Conservation (phyloP, 2,329 filamentous ascomycete species). For the Pseudogymnoascus sp. region DNA sequence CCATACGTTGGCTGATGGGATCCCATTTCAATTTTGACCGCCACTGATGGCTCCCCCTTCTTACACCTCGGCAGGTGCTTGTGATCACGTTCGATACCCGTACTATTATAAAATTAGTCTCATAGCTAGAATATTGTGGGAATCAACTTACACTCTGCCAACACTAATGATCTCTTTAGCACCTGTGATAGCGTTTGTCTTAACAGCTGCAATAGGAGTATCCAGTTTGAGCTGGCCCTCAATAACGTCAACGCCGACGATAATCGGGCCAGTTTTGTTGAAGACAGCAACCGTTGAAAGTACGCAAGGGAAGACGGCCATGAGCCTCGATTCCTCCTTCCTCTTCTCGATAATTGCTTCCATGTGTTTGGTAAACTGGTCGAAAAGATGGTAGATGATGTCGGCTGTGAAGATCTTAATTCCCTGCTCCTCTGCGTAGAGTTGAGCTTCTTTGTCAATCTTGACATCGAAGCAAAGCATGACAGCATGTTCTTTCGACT, state of each 20-base stretch:
- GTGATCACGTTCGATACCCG: slow-evolving; percentile 94
- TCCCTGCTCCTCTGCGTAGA: slow-evolving; percentile 85
- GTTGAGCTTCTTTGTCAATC: slow-evolving; percentile 90
- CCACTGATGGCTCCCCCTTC: slow-evolving; percentile 93
- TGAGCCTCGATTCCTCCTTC: slow-evolving; percentile 92
- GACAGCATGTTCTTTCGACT: slow-evolving; percentile 88
- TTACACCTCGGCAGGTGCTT: slow-evolving; percentile 90
- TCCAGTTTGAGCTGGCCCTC: slow-evolving; percentile 81
- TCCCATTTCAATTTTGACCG: slow-evolving; percentile 94
- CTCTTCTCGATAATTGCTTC: slow-evolving; percentile 76
- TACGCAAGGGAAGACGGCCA: slow-evolving; percentile 95
- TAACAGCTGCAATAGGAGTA: slow-evolving; percentile 84
- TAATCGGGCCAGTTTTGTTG: slow-evolving; percentile 96
- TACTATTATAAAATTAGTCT: slow-evolving; percentile 44
- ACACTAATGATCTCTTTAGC: slow-evolving; percentile 76
- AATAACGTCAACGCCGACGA: slow-evolving; percentile 90
- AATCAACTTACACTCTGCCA: slow-evolving; percentile 61
- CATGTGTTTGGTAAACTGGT: slow-evolving; percentile 95
- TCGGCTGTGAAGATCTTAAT: slow-evolving; percentile 98
- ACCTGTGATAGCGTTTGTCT: slow-evolving; percentile 68
- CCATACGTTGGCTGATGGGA: slow-evolving; percentile 89
- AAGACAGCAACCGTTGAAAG: slow-evolving; percentile 86
- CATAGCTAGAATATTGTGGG: neutral
- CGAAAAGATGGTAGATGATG: slow-evolving; percentile 98
- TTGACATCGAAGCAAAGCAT: slow-evolving; percentile 99